Evolutionary conservation across 78 protist species (phyloP).

Genomic region (Dictyostelium firmibasis): DNA sequence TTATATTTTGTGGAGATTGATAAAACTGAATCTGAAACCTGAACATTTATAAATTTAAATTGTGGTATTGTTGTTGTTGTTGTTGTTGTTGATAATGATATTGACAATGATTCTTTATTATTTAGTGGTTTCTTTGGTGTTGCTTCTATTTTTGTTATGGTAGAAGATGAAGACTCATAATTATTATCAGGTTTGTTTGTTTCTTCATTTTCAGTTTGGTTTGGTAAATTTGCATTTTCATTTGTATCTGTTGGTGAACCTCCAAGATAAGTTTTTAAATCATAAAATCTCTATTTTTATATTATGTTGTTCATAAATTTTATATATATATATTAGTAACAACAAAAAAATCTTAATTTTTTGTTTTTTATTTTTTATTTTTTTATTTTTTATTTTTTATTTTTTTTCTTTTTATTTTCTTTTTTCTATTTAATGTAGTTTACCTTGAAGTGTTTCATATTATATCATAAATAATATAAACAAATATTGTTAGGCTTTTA

Average conservation of each 20-base stretch:
- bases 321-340: background rate
- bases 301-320: too few relatives aligned
- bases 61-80: background rate
- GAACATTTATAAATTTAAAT: slow-evolving; percentile 39
- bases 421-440: too few relatives aligned
- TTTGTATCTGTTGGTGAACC: background rate
- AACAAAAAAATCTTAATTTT: too few relatives aligned
- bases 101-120: background rate
- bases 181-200: background rate
- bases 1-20: slow-evolving; percentile 66
- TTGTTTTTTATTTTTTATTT: too few relatives aligned
- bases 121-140: background rate
- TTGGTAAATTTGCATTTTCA: background rate
- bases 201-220: background rate
- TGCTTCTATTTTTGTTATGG: too few relatives aligned
- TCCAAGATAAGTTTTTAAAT: background rate
- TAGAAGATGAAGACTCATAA: background rate
- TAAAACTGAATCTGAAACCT: slow-evolving; percentile 54
- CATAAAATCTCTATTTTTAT: background rate
- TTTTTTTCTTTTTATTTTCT: too few relatives aligned
- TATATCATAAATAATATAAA: background rate
- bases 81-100: background rate
- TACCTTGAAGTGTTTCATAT: background rate
- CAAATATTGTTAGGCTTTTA: too few relatives aligned
- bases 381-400: too few relatives aligned